A percentile compares a stretch with the other conserved stretches of the same genome.
These are phyloP conservation scores for Pyrenula massariospora DNA, from an alignment of 495 filamentous ascomycete genomes.

Conservation along the genomic window DNA sequence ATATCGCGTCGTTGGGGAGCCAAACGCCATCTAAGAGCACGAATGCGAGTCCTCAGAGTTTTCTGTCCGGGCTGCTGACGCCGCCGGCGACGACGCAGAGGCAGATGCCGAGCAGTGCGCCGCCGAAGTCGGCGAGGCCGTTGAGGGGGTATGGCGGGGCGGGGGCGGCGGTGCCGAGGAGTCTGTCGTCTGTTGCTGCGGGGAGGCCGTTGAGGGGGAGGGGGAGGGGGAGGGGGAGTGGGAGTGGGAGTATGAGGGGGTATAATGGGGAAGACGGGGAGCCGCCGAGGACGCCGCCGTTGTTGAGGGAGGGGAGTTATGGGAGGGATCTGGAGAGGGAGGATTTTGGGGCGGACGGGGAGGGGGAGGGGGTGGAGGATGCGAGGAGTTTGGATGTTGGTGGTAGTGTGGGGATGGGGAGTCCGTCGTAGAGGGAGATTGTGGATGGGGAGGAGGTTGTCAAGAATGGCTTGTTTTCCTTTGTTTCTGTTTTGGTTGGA, in stretches of 20 bases:
- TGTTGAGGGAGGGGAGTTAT: conserved; percentile 56
- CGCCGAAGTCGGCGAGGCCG: conserved; percentile 34
- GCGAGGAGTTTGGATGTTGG: not conserved
- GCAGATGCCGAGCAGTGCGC: conserved; percentile 30
- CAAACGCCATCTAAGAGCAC: conserved; percentile 55
- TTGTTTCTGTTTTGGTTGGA: not conserved
- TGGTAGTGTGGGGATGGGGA: not conserved
- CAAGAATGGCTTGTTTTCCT: not conserved
- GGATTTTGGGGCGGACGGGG: not conserved
- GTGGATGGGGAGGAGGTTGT: not conserved
- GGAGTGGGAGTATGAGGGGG: conserved; percentile 21
- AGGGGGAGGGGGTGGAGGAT: not conserved
- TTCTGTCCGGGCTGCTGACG: conserved; percentile 70
- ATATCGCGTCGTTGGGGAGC: conserved; percentile 21
- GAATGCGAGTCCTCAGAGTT: conserved; percentile 28
- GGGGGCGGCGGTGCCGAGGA: conserved; percentile 26
- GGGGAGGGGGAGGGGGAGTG: conserved; percentile 10
- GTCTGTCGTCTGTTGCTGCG: conserved; percentile 12
- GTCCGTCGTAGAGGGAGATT: not conserved
- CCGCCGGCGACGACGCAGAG: conserved; percentile 62
- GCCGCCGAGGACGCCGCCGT: conserved; percentile 53
- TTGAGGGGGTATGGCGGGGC: conserved; percentile 12
- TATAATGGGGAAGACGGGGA: conserved; percentile 19
- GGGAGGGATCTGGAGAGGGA: conserved; percentile 52
- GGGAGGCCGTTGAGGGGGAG: conserved; percentile 3